Base-by-base conservation (phyloP, 2,329 filamentous ascomycete species). In the Plectosphaerella sp. region DNA sequence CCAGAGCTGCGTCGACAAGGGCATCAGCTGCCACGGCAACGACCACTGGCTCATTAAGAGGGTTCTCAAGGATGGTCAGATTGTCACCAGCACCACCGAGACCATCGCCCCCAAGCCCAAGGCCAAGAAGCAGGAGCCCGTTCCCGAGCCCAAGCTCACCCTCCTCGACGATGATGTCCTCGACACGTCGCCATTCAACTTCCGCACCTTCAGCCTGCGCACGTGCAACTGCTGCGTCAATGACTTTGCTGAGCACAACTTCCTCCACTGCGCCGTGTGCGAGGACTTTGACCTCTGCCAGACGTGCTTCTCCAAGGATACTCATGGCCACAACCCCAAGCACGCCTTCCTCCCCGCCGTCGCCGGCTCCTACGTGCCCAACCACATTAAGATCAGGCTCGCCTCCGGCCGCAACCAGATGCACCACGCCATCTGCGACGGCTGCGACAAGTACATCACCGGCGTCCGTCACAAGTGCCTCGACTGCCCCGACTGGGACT, bases 401-500 rank as follows among this genome's bases (percentile, higher is more conserved):
- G 77, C 78, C 36, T 83, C 93, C 36, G 93, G 94, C 59, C 89
- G 93, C 55, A 89, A 90, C 67, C 80, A 86, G 62, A 77, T 81
- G 55, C 94, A 99, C 73, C 85, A 89, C 54, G 94, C 95, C 55
- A 86, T 97, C 58, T 99, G 94, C 66, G 94, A 99, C 74, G 90
- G 90, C 41, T 99, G 95, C 68, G 89, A 97, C 62, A 87, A 86
- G 79, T 85, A 84, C 68, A 94, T 99, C 63, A 78, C 80, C 61
- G 95, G 94, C 61, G 80, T 96, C 52, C 93, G 94, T 61, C 88
- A 97, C 82, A 99, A 99, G 79, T 99, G 94, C 69, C 78, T 97
- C 58, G 87, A 91, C 67, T 99, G 94, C 76, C 94, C 95, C 43
- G 94, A 99, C 70, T 99, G 91, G 88, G 94, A 99, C 65, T 97